Percentiles rank a stretch among this genome's conserved stretches.
Evolutionary conservation across 331 rosid species (phyloP).

Genomic region (Ulmus americana): DNA sequence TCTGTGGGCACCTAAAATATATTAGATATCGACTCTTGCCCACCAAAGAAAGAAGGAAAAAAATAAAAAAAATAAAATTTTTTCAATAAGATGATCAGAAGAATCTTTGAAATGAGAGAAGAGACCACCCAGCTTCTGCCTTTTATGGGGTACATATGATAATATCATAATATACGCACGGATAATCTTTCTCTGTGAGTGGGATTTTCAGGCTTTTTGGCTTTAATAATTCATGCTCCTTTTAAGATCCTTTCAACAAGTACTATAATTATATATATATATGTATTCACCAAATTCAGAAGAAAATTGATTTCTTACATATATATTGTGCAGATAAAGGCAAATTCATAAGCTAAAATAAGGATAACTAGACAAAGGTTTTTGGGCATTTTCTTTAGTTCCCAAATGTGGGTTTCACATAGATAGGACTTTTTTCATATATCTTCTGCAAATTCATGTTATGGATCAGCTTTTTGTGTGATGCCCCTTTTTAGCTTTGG

Average conservation of each 20-base stretch:
- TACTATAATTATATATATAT: conserved; percentile 1
- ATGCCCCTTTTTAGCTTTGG: conserved; percentile 33
- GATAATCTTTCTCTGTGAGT: conserved; percentile 29
- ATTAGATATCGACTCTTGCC: conserved; percentile 6
- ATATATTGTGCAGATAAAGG: not conserved
- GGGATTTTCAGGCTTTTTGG: conserved; percentile 27
- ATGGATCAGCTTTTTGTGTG: conserved; percentile 48
- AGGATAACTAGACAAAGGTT: not conserved
- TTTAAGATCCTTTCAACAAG: conserved; percentile 28
- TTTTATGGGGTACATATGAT: conserved; percentile 23
- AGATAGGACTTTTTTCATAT: conserved; percentile 36
- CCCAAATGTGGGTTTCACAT: conserved; percentile 20
- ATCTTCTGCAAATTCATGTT: conserved; percentile 25
- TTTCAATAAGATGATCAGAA: conserved; percentile 26
- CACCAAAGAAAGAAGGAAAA: not conserved
- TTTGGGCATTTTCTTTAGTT: conserved; percentile 20
- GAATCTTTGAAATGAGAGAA: conserved; percentile 29
- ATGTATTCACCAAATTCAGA: not conserved
- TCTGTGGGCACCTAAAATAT: conserved; percentile 17
- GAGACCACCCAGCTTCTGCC: conserved; percentile 21
- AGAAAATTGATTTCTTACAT: not conserved
- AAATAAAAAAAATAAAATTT: too few relatives aligned
- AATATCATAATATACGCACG: conserved; percentile 39
- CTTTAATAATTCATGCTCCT: conserved; percentile 37
- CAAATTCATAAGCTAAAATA: not conserved